phyloP scores from a whole-genome alignment of 345 rosid genomes.

The Psidium friedrichsthalianum region DNA sequence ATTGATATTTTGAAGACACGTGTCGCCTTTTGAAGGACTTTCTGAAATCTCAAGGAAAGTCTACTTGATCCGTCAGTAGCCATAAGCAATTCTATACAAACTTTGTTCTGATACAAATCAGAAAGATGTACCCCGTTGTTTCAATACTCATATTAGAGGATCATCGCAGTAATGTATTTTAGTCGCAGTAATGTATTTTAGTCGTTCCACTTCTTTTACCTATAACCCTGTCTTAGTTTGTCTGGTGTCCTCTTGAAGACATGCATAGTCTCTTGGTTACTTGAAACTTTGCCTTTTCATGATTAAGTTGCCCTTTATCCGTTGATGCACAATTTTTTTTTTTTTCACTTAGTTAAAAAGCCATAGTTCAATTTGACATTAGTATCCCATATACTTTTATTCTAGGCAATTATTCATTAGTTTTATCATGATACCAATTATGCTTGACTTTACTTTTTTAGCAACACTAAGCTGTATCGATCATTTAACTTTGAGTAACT shows the following conservation, averaged over 20 bases:
- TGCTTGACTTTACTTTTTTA: neutral
- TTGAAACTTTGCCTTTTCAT: neutral
- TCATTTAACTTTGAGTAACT: neutral
- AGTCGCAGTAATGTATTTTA: neutral
- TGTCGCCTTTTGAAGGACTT: neutral
- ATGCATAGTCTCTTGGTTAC: neutral
- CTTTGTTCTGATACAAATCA: neutral
- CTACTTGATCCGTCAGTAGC: neutral
- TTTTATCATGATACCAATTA: neutral
- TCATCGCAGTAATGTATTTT: neutral
- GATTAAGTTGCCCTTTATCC: neutral
- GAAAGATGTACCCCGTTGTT: neutral
- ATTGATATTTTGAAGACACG: neutral
- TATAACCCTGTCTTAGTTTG: neutral
- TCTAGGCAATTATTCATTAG: neutral
- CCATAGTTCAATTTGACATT: neutral
- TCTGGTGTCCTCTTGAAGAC: neutral
- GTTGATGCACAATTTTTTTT: neutral
- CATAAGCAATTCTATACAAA: neutral
- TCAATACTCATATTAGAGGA: neutral
- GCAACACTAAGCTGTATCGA: neutral
- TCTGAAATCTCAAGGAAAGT: neutral
- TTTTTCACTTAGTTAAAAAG: neutral
- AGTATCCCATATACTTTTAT: neutral
- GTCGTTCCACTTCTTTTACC: neutral